These are phyloP conservation scores for Penicillium glabrum DNA, from an alignment of 2,329 filamentous ascomycete genomes.

Conservation along the genomic window DNA sequence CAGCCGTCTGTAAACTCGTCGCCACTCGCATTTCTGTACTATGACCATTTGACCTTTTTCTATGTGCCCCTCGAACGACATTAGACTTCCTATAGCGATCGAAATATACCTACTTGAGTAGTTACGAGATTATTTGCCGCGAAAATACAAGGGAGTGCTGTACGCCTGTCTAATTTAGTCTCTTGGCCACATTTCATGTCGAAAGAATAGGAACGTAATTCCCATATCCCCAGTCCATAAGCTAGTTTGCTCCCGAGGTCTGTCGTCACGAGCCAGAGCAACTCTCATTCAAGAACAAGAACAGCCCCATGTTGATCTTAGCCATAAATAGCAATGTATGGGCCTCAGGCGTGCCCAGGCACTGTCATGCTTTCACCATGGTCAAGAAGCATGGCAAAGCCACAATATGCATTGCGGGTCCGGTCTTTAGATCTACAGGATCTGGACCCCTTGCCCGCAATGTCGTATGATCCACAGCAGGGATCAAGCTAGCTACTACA, in stretches of 20 bases:
- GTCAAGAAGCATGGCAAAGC: not conserved
- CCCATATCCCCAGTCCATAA: not conserved
- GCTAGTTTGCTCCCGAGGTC: no score
- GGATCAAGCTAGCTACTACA: not conserved
- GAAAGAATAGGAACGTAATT: not conserved
- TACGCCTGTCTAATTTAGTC: not conserved
- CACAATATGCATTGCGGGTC: not conserved
- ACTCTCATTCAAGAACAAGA: no score
- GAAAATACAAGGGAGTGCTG: not conserved
- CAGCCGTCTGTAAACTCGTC: constrained; percentile 51
- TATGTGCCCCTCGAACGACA: constrained; percentile 37
- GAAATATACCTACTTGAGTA: constrained; percentile 38
- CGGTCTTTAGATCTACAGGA: not conserved
- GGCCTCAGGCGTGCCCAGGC: not conserved
- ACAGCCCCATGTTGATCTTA: not conserved
- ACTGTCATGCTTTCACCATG: not conserved
- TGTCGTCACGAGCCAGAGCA: no score
- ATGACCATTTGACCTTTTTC: constrained; percentile 32
- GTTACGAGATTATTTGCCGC: constrained; percentile 20
- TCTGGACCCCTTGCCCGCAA: not conserved
- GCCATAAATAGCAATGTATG: not conserved
- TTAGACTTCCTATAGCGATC: constrained; percentile 38
- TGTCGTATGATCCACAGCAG: not conserved
- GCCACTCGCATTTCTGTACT: constrained; percentile 33
- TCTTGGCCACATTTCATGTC: not conserved